Percentiles rank a stretch among this genome's conserved stretches.
phyloP scores from a whole-genome alignment of 2,329 filamentous ascomycete species.

The Neurospora sp. region DNA sequence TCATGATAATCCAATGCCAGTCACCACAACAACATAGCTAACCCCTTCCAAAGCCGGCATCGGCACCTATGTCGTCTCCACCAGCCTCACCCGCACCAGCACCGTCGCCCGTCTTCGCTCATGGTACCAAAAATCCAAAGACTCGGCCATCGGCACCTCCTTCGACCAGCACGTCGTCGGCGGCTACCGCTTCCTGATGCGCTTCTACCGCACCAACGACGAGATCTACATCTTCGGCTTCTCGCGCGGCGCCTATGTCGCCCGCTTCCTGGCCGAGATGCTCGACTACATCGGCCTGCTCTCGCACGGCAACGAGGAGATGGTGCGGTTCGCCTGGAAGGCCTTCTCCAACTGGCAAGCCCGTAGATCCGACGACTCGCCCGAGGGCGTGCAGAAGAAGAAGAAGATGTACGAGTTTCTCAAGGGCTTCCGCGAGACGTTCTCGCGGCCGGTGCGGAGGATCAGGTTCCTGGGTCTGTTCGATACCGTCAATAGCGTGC shows the following conservation, averaged over 20 bases:
- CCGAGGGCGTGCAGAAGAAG: slow-evolving; percentile 34
- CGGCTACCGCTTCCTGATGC: slow-evolving; percentile 72
- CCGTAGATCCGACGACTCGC: slow-evolving; percentile 31
- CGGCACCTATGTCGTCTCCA: slow-evolving; percentile 60
- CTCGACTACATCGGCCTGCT: slow-evolving; percentile 73
- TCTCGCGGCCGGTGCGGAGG: slow-evolving; percentile 62
- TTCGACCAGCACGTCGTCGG: slow-evolving; percentile 79
- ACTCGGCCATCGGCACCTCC: slow-evolving; percentile 69
- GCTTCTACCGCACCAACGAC: slow-evolving; percentile 55
- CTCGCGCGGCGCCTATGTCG: slow-evolving; percentile 63
- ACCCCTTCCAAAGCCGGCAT: slow-evolving; percentile 44
- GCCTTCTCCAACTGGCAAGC: slow-evolving; percentile 67
- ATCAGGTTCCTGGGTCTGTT: slow-evolving; percentile 73
- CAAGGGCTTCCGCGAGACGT: slow-evolving; percentile 73
- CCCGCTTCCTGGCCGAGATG: slow-evolving; percentile 73
- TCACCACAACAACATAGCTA: not conserved
- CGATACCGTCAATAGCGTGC: slow-evolving; percentile 74
- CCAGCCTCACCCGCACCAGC: slow-evolving; percentile 48
- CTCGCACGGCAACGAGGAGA: slow-evolving; percentile 74
- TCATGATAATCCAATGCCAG: not conserved
- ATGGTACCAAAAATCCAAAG: slow-evolving; percentile 65
- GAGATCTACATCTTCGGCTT: slow-evolving; percentile 68
- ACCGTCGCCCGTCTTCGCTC: slow-evolving; percentile 47
- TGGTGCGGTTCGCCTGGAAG: slow-evolving; percentile 78
- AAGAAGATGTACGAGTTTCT: slow-evolving; percentile 63